Base-by-base conservation (phyloP, 306 rosid species). In the Canavalia ensiformis region DNA sequence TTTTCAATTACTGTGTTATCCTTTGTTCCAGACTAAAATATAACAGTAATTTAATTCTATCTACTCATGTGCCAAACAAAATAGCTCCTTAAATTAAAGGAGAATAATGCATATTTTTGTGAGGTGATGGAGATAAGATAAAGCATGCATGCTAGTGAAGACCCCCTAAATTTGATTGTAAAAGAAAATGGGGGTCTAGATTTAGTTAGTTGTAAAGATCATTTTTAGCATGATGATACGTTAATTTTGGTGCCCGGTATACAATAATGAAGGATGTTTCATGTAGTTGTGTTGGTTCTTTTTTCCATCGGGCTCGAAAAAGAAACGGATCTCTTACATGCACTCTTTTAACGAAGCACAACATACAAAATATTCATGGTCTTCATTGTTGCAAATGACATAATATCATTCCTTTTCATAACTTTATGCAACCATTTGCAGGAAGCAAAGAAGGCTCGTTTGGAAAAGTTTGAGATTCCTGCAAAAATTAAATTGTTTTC, bases 381-480 rank as follows among this genome's bases (percentile, higher is more conserved):
- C 69, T 46, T 62, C 63, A 45, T 56, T 51, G 41, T 65, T 65
- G 45, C 41, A 30, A 46, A 34, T 76, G 65, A 75, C 51, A 39
- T 46, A 69, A 2, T 29, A 35, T 41, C 28, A 59, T 67, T 75
- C 13, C 29, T 54, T 77, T 37, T 62, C 46, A 25, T 74, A 28
- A 50, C 46, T 59, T 49, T 76, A 50, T 68, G 47, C 44, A 51
- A 58, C 41, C 50, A 56, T 79, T 76, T 57, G 74, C 90, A 96
- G 99, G 97, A 86, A 86, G 99, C 94, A 81, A 90, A 92, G 91
- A 92, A 86, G 81, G 90, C 85, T 4, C 88, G 93, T 64, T 77
- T 96, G 77, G 89, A 96, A 79, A 96, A 88, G 68, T 96, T 93
- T 84, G 97, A 93, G 91, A 90, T 87, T 81, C 99, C 97, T 66